Base-by-base conservation (phyloP, 257 asterid genomes). In the Anisodus tanguticus region DNA sequence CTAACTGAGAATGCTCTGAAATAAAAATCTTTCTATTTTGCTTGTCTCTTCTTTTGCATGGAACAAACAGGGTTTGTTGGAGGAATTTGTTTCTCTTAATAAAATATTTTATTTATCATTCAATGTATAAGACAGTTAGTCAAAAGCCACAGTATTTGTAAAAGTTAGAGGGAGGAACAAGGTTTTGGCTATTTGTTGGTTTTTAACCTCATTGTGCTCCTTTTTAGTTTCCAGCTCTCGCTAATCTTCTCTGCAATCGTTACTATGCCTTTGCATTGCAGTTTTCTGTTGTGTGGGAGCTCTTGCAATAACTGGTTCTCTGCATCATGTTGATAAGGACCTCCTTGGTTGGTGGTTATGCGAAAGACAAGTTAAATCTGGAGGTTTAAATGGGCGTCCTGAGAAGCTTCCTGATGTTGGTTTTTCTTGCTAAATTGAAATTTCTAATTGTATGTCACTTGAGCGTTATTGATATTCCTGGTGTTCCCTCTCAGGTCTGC, bases 271-370 rank as follows among this genome's bases (percentile, higher is more conserved):
- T 19, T 58, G n/a, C 64, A 58, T 58, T 90, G 83, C 93, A 95
- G 99, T 90, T 89, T 95, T 94, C 88, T 95, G 99, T 82, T 94
- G 98, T 74, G 95, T 95, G 88, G 99, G 95, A 85, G 95, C 98
- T 84, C 98, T 95, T 81, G 97, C 98, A 45, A 88, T 95, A 74
- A 90, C 99, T 47, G 99, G 97, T 79, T 90, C 93, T 85, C 91
- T 95, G 57, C 93, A 94, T 90, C 95, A 92, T 79, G 92, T 95
- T 79, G 97, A 95, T 90, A 94, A 93, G 87, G 98, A 95, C 89
- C 98, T 94, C 89, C 99, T 95, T n/a, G 98, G 98, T n/a, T 95
- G 99, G 99, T 95, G 99, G 98, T 84, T 95, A 81, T 95, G 95
- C 82, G 98, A 95, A 86, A 88, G 99, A 70, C 99, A 95, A 91